These are phyloP conservation scores for Cryptomeria japonica DNA, from an alignment of 75 land plant species.

Conservation along the genomic window DNA sequence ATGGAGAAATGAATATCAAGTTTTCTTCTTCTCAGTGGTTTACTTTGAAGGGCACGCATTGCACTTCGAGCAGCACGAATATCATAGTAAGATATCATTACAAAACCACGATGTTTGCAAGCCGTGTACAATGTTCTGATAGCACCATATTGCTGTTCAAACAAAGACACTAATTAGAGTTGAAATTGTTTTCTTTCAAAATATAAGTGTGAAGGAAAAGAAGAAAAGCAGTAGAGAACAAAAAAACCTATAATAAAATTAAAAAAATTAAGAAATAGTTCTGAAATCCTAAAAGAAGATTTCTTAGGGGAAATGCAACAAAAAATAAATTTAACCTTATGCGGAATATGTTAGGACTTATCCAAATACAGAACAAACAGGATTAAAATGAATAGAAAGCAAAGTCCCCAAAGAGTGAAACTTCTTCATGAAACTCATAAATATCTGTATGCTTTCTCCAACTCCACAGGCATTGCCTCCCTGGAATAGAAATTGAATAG, in stretches of 20 bases:
- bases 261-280: not conserved
- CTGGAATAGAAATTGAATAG: not conserved
- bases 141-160: constrained; percentile 87
- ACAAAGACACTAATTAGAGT: not conserved
- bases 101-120: constrained; percentile 97
- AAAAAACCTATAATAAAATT: not conserved
- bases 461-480: not conserved
- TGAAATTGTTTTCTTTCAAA: not conserved
- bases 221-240: not conserved
- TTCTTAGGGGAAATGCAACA: not conserved
- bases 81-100: constrained; percentile 98
- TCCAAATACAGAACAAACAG: not conserved
- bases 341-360: not conserved
- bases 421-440: not conserved
- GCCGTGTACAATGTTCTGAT: constrained; percentile 92
- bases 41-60: constrained; percentile 92
- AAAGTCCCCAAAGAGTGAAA: not conserved
- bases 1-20: constrained; percentile 98
- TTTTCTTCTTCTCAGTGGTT: constrained; percentile 86
- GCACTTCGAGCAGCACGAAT: constrained; percentile 93
- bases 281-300: not conserved
- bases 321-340: not conserved
- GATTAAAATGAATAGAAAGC: not conserved
- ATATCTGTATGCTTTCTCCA: not conserved
- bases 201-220: not conserved